phyloP scores from a whole-genome alignment of 1,284 basidiomycete species.

The Vanrija pseudolonga region DNA sequence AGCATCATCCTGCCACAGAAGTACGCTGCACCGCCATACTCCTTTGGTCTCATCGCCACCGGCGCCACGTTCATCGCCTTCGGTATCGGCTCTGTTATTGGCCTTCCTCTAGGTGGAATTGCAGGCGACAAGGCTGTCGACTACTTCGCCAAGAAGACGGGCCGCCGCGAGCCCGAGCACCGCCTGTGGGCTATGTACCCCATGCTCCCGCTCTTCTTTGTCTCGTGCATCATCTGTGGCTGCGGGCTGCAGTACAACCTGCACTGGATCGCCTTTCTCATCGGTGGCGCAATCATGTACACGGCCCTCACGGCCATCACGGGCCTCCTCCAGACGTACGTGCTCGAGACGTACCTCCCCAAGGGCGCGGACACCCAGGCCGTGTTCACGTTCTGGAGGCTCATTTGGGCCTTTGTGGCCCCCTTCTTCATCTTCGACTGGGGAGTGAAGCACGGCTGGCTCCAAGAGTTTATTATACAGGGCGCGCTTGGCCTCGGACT shows the following conservation, averaged over 20 bases:
- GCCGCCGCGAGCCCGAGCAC: constrained; percentile 44
- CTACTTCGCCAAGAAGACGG: constrained; percentile 29
- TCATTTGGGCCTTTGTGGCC: constrained; percentile 43
- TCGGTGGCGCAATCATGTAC: constrained; percentile 41
- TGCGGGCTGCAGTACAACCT: constrained; percentile 29
- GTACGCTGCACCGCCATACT: constrained; percentile 40
- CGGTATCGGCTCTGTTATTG: constrained; percentile 39
- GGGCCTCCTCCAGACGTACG: constrained; percentile 34
- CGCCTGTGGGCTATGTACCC: constrained; percentile 37
- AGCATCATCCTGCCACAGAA: constrained; percentile 41
- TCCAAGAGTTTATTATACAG: constrained; percentile 30
- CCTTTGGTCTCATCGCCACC: constrained; percentile 31
- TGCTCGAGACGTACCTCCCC: constrained; percentile 41
- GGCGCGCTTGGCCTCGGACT: constrained; percentile 28
- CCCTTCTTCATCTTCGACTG: constrained; percentile 44
- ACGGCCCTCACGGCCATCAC: constrained; percentile 34
- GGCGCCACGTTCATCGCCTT: constrained; percentile 42
- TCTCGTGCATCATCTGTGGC: constrained; percentile 38
- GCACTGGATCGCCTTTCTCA: constrained; percentile 42
- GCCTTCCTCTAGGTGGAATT: constrained; percentile 43
- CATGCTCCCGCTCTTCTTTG: constrained; percentile 27
- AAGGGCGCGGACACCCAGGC: constrained; percentile 42
- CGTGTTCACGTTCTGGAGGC: constrained; percentile 48
- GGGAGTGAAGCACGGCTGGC: constrained; percentile 28
- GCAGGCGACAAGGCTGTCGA: constrained; percentile 36